A percentile compares a stretch with the other conserved stretches of the same genome.
phyloP scores from a whole-genome alignment of 257 asterid species.

The Henckelia pumila region DNA sequence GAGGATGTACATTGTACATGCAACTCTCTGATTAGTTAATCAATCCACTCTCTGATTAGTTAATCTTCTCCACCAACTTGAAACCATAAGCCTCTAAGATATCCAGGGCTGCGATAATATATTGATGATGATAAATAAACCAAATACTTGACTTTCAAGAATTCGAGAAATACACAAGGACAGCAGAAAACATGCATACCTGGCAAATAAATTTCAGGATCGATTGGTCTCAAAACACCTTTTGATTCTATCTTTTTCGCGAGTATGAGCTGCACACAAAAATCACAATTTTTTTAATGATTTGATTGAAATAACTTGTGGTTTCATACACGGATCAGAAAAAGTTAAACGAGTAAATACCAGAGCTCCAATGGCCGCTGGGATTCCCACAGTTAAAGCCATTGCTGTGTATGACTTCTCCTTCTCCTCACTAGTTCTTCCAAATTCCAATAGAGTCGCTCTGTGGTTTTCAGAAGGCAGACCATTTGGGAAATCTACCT shows the following conservation, averaged over 20 bases:
- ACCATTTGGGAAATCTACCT: slow-evolving; percentile 66
- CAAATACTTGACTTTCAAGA: neutral
- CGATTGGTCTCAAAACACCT: slow-evolving; percentile 76
- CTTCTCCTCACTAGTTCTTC: slow-evolving; percentile 51
- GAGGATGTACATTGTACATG: neutral
- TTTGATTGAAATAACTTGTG: neutral
- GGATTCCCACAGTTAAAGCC: slow-evolving; percentile 94
- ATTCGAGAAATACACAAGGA: neutral
- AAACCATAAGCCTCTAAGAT: slow-evolving; percentile 76
- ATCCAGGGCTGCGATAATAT: slow-evolving; percentile 60
- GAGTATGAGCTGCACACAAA: slow-evolving; percentile 60
- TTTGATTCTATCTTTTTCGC: slow-evolving; percentile 49
- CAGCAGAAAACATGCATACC: slow-evolving; percentile 39
- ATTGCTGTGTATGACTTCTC: slow-evolving; percentile 65
- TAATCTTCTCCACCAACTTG: slow-evolving; percentile 69
- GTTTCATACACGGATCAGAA: neutral
- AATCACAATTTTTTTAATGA: neutral
- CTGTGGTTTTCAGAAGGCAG: slow-evolving; percentile 54
- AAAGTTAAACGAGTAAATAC: slow-evolving; percentile 37
- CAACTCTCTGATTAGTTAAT: slow-evolving; percentile 26
- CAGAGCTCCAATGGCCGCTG: slow-evolving; percentile 94
- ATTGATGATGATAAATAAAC: neutral
- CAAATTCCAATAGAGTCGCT: slow-evolving; percentile 76
- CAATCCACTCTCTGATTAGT: slow-evolving; percentile 26
- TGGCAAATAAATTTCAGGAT: slow-evolving; percentile 78